Conservation (phyloP, 2,329 filamentous ascomycete species). For the Erysiphe neolycopersici region DNA sequence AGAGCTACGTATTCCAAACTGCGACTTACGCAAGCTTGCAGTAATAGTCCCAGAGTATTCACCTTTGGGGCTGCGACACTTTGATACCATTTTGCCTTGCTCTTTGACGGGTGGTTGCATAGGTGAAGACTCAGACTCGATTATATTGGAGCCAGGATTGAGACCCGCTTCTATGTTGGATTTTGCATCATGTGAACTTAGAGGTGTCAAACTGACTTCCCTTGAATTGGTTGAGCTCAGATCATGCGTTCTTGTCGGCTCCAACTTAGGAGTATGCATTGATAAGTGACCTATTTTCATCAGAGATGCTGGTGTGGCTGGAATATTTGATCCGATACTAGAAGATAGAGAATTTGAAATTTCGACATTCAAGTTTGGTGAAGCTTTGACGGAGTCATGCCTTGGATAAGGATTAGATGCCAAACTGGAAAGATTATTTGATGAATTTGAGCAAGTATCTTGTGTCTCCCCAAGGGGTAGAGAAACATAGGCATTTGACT, state of each 20-base stretch:
- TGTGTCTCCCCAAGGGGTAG: conserved; percentile 23
- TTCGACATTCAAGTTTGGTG: conserved; percentile 37
- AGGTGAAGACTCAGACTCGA: conserved; percentile 12
- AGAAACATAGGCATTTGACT: conserved; percentile 5
- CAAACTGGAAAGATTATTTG: conserved; percentile 37
- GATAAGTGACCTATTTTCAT: conserved; percentile 39
- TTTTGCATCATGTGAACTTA: conserved; percentile 23
- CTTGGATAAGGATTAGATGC: conserved; percentile 40
- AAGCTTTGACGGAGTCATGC: conserved; percentile 35
- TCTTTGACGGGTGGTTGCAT: conserved; percentile 20
- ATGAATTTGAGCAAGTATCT: conserved; percentile 37
- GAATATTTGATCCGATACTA: conserved; percentile 18
- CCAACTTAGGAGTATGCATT: conserved; percentile 16
- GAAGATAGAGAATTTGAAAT: conserved; percentile 16
- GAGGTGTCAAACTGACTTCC: not conserved
- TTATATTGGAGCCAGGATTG: conserved; percentile 8
- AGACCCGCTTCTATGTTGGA: conserved; percentile 18
- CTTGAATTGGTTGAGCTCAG: not conserved
- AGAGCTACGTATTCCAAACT: conserved; percentile 24
- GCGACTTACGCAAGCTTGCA: conserved; percentile 21
- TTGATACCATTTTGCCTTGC: conserved; percentile 17
- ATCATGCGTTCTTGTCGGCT: conserved; percentile 4
- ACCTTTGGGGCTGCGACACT: conserved; percentile 25
- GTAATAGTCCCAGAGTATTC: conserved; percentile 24
- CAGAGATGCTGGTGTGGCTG: conserved; percentile 65